Percentiles rank a stretch among this genome's conserved stretches.
Evolutionary conservation across 192 early-diverging fungal genomes (phyloP).

Genomic region (Backusella psychrophila): DNA sequence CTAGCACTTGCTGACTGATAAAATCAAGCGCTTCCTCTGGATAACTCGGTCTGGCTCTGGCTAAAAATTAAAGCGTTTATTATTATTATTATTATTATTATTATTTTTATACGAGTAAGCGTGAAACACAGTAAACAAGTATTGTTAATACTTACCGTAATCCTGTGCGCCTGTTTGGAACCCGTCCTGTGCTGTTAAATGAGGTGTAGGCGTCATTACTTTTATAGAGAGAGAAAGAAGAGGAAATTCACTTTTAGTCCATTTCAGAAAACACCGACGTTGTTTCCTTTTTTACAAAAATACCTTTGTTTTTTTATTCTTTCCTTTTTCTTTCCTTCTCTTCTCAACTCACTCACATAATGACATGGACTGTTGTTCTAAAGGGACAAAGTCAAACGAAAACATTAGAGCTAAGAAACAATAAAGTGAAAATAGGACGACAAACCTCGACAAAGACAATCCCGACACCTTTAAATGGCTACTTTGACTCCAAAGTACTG

Average conservation of each 20-base stretch:
- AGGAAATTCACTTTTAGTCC: neutral
- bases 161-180: slow-evolving; percentile 1
- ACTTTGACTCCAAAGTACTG: slow-evolving; percentile 82
- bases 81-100: no score
- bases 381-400: slow-evolving; percentile 27
- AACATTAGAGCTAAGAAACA: slow-evolving; percentile 50
- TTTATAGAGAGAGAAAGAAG: neutral
- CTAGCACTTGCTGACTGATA: neutral
- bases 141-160: slow-evolving; percentile 9
- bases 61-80: neutral
- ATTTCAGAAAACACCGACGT: neutral
- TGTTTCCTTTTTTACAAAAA: neutral
- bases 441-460: slow-evolving; percentile 61
- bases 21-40: slow-evolving; percentile 8
- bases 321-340: slow-evolving; percentile 39
- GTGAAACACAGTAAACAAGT: no score
- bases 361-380: neutral
- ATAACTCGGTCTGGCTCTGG: slow-evolving; percentile 23
- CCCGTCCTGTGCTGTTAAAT: neutral
- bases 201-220: neutral
- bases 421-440: slow-evolving; percentile 65
- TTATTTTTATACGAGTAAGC: no score
- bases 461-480: slow-evolving; percentile 68
- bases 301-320: neutral
- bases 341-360: slow-evolving; percentile 35